Conservation (phyloP, 352 stramenopile species). For the Phytophthora kernoviae region DNA sequence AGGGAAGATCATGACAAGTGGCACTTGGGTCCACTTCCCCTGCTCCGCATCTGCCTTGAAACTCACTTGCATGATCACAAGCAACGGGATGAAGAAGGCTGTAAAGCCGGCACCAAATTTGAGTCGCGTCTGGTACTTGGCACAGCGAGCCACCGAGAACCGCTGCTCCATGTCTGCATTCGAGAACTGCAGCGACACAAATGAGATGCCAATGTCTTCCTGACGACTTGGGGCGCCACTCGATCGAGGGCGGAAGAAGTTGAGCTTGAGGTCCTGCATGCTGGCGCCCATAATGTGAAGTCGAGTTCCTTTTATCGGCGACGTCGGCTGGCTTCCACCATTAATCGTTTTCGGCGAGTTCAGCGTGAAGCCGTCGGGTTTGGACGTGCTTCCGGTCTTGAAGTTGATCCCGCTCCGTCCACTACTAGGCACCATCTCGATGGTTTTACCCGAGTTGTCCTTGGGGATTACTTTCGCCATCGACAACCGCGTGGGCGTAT, state of each 20-base stretch:
- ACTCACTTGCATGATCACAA: conserved; percentile 87
- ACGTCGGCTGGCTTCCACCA: conserved; percentile 18
- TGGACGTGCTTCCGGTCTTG: neutral
- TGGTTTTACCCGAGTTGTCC: conserved; percentile 33
- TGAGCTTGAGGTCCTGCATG: conserved; percentile 73
- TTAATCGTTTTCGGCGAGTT: conserved; percentile 24
- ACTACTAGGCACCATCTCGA: conserved; percentile 38
- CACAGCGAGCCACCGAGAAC: conserved; percentile 48
- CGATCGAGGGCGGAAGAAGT: conserved; percentile 63
- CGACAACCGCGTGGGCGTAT: conserved; percentile 51
- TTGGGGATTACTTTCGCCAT: conserved; percentile 85
- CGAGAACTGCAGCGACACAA: conserved; percentile 73
- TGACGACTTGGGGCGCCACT: conserved; percentile 44
- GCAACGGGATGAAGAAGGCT: conserved; percentile 81
- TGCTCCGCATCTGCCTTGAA: conserved; percentile 73
- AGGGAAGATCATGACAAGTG: conserved; percentile 83
- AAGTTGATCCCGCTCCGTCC: conserved; percentile 31
- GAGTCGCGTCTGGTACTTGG: conserved; percentile 78
- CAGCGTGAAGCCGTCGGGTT: conserved; percentile 3
- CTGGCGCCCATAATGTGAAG: conserved; percentile 57
- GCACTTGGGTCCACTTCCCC: conserved; percentile 71
- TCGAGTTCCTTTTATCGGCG: conserved; percentile 41
- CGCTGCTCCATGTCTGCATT: conserved; percentile 72
- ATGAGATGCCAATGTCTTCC: conserved; percentile 82
- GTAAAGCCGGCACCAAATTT: conserved; percentile 79